These are phyloP conservation scores for Tubosaeta brunneosetosa DNA, from an alignment of 768 basidiomycete genomes.

Conservation along the genomic window DNA sequence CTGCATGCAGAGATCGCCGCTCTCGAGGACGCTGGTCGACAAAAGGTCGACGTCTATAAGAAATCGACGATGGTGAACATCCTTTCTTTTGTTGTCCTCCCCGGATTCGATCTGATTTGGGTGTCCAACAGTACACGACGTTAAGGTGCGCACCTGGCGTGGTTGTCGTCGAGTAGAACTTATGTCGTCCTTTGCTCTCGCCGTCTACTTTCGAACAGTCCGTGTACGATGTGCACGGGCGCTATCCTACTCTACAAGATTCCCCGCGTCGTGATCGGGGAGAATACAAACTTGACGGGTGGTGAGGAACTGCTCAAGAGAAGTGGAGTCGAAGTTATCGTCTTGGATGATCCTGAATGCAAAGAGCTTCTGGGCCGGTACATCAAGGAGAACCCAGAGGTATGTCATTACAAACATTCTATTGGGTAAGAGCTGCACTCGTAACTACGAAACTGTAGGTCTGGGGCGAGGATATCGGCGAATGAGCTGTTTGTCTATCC, in stretches of 20 bases:
- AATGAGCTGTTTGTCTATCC: slow-evolving; percentile 20
- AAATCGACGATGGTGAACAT: slow-evolving; percentile 45
- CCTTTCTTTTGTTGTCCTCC: neutral
- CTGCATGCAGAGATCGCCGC: slow-evolving; percentile 48
- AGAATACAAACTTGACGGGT: slow-evolving; percentile 51
- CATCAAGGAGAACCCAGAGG: slow-evolving; percentile 52
- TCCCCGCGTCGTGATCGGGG: slow-evolving; percentile 61
- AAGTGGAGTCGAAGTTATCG: slow-evolving; percentile 51
- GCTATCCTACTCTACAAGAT: slow-evolving; percentile 61
- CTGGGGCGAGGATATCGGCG: slow-evolving; percentile 64
- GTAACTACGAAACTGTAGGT: slow-evolving; percentile 31
- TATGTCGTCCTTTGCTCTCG: neutral
- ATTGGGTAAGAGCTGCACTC: slow-evolving; percentile 5
- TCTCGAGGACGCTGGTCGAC: slow-evolving; percentile 50
- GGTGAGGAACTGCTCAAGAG: slow-evolving; percentile 49
- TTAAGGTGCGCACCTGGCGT: slow-evolving; percentile 26
- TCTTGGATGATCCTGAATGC: slow-evolving; percentile 46
- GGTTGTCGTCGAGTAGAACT: neutral
- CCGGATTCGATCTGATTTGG: neutral
- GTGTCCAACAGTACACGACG: slow-evolving; percentile 33
- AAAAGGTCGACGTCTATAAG: slow-evolving; percentile 41
- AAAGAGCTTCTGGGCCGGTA: slow-evolving; percentile 52
- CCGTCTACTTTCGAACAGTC: slow-evolving; percentile 30
- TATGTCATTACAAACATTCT: slow-evolving; percentile 20
- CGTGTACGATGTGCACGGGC: slow-evolving; percentile 65